A percentile compares a stretch with the other conserved stretches of the same genome.
Conservation (phyloP, 805 yeast genomes). For the Wickerhamiella spandovensis region DNA sequence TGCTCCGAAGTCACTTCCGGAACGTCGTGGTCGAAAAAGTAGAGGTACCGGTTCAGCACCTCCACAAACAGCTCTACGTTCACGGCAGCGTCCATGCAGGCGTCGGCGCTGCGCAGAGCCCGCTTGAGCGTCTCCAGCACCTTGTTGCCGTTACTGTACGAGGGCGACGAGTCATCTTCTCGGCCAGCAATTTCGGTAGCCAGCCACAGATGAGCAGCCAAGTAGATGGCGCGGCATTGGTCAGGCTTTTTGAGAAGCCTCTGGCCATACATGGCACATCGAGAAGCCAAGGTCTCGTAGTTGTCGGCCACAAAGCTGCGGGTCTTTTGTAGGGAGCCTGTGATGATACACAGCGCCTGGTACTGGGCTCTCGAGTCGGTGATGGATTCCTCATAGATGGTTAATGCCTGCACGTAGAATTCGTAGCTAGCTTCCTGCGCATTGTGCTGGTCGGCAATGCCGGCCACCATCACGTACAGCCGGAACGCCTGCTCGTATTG, state of each 20-base stretch:
- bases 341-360: constrained; percentile 37
- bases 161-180: constrained; percentile 16
- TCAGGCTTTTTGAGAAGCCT: constrained; percentile 83
- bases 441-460: constrained; percentile 64
- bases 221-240: constrained; percentile 82
- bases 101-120: constrained; percentile 79
- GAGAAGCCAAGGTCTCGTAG: constrained; percentile 71
- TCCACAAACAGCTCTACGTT: constrained; percentile 79
- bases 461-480: constrained; percentile 50
- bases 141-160: constrained; percentile 25
- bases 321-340: constrained; percentile 39
- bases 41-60: constrained; percentile 72
- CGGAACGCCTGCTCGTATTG: constrained; percentile 26
- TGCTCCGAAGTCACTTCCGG: constrained; percentile 54
- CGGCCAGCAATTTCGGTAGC: constrained; percentile 47
- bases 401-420: constrained; percentile 75
- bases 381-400: constrained; percentile 60
- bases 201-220: constrained; percentile 92
- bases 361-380: constrained; percentile 42
- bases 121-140: constrained; percentile 86
- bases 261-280: constrained; percentile 77
- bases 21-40: constrained; percentile 74
- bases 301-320: constrained; percentile 46
- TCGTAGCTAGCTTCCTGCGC: constrained; percentile 71
- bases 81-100: constrained; percentile 69